A percentile compares a stretch with the other conserved stretches of the same genome.
Conservation (phyloP, 2,329 filamentous ascomycete genomes). For the Leptoxyphium fumago region DNA sequence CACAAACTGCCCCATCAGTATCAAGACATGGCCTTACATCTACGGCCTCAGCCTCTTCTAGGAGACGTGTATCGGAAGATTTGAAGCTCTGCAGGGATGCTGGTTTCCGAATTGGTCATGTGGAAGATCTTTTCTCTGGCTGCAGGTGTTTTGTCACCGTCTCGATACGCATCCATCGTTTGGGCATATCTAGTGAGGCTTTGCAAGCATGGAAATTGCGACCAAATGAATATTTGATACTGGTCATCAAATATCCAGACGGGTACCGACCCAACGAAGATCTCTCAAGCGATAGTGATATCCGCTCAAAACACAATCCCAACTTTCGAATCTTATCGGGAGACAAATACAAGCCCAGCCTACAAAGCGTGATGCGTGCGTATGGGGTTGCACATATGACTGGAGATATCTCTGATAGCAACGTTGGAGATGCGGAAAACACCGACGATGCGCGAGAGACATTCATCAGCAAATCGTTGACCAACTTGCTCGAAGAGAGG, state of each 20-base stretch:
- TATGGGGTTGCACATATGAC: conserved; percentile 38
- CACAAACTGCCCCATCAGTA: neutral
- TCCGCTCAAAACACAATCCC: conserved; percentile 24
- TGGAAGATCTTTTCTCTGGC: conserved; percentile 36
- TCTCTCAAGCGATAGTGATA: conserved; percentile 29
- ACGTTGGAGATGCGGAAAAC: conserved; percentile 4
- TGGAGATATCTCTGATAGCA: conserved; percentile 13
- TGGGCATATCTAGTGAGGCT: conserved; percentile 59
- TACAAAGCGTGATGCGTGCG: conserved; percentile 23
- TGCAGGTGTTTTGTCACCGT: conserved; percentile 45
- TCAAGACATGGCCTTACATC: neutral
- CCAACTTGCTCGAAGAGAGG: conserved; percentile 50
- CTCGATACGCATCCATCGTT: conserved; percentile 53
- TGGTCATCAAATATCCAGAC: conserved; percentile 52
- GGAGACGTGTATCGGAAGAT: conserved; percentile 31
- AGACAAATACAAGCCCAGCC: conserved; percentile 55
- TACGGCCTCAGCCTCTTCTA: conserved; percentile 2
- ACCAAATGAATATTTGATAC: conserved; percentile 52
- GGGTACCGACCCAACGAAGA: conserved; percentile 47
- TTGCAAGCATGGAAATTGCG: conserved; percentile 64
- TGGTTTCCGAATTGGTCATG: conserved; percentile 55
- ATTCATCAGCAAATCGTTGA: conserved; percentile 59
- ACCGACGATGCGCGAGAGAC: conserved; percentile 36
- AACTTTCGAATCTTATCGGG: conserved; percentile 57
- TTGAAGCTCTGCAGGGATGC: conserved; percentile 45